Base-by-base conservation (phyloP, 345 rosid genomes). In the Salix purpurea region DNA sequence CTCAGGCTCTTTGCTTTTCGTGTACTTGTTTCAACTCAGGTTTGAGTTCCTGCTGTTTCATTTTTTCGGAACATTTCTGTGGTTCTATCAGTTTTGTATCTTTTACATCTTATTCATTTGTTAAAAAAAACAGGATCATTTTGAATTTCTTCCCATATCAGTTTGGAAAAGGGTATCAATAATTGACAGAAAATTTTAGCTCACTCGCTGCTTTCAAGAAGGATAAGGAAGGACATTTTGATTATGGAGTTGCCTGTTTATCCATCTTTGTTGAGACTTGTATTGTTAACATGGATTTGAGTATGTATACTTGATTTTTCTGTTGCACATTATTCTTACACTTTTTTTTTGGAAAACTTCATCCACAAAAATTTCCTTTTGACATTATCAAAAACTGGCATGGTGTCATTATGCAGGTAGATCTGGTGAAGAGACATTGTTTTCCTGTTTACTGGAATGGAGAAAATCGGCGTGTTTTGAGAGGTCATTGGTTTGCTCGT, bases 371-470 rank as follows among this genome's bases (percentile, higher is more conserved):
- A 60, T 28, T 65, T 16, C 40, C 39, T 54, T 30, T 37, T 23
- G 13, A 24, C 24, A 4, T 52, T 24, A 39, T 71, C 65, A 18
- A 48, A 67, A 34, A 48, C 54, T 48, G n/a, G 81, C 77, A n/a
- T 69, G 67, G 68, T 77, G 37, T 70, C 71, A 70, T 2, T 67
- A 65, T 90, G 84, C 84, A 93, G 97, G 98, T 93, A 71, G 98
- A 96, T 87, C 82, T 96, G 82, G 85, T 79, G 65, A 89, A 84
- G 77, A 87, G 98, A 77, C 98, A 91, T 78, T 89, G 91, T 77
- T 96, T 93, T 78, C 98, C 99, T 28, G 97, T 96, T 69, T 94
- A 94, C 75, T 93, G 98, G 98, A 87, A 88, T 87, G 99, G 98
- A 77, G 98, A 96, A 81, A 96, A 92, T 67, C 87, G 98, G 56